phyloP scores from a whole-genome alignment of 176 grass and related monocot genomes.

The Aegilops sharonensis region DNA sequence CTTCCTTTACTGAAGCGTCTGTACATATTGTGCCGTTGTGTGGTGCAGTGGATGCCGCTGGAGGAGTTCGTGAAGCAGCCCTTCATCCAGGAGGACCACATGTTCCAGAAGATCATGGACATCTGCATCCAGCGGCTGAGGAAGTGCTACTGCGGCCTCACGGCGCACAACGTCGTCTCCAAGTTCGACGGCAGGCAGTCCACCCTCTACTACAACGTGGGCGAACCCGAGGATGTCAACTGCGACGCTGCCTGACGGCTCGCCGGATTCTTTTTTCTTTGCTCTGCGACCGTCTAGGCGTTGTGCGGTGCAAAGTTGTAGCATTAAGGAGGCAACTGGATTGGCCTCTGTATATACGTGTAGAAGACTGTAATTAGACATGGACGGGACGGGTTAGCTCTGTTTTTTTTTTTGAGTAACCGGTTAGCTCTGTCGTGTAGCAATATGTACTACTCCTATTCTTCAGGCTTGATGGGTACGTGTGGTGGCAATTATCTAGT shows the following conservation, averaged over 20 bases:
- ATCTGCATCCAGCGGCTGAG: conserved; percentile 82
- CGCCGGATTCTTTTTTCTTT: background rate
- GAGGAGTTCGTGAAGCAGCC: conserved; percentile 79
- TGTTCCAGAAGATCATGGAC: conserved; percentile 96
- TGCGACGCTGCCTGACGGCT: conserved; percentile 39
- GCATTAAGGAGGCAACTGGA: background rate
- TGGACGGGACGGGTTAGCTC: background rate
- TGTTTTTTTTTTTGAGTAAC: background rate
- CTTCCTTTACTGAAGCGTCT: background rate
- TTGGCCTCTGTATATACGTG: conserved; percentile 33
- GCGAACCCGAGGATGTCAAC: conserved; percentile 56
- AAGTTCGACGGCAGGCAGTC: conserved; percentile 87
- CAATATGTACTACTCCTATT: background rate
- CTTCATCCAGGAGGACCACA: conserved; percentile 81
- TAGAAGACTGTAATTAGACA: background rate
- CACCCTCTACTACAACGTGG: conserved; percentile 78
- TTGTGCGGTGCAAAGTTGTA: background rate
- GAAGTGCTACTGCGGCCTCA: conserved; percentile 87
- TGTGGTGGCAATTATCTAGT: background rate
- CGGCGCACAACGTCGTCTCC: conserved; percentile 71
- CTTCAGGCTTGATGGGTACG: background rate
- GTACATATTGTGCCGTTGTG: background rate
- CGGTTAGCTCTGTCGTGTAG: background rate
- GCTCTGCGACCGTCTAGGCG: background rate
- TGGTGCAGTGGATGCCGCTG: conserved; percentile 83